These are phyloP conservation scores for Penicillium canescens DNA, from an alignment of 495 filamentous ascomycete species.

Conservation along the genomic window DNA sequence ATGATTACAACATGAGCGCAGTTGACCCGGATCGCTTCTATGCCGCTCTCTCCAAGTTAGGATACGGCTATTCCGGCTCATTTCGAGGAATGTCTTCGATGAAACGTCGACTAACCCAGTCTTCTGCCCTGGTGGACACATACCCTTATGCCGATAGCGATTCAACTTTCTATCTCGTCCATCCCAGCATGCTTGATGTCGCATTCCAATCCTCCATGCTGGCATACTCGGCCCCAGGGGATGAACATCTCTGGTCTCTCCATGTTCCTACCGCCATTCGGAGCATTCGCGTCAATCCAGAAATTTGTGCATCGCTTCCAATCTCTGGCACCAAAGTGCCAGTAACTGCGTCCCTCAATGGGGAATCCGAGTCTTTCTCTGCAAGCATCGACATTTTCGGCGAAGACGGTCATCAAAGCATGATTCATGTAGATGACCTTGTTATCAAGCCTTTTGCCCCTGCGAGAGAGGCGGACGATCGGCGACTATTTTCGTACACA, in stretches of 20 bases:
- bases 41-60: neutral
- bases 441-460: neutral
- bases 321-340: too few relatives aligned
- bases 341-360: neutral
- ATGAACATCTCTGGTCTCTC: constrained; percentile 16
- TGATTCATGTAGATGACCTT: neutral
- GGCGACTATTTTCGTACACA: neutral
- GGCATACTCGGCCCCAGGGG: constrained; percentile 45
- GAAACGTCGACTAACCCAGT: neutral
- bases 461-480: neutral
- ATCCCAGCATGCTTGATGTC: constrained; percentile 48
- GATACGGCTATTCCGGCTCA: neutral
- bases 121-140: neutral
- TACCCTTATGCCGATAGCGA: neutral
- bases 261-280: neutral
- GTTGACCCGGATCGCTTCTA: neutral
- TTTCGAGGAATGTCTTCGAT: neutral
- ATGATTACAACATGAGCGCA: neutral
- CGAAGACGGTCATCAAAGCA: neutral
- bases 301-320: too few relatives aligned
- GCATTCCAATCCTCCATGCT: constrained; percentile 48
- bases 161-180: constrained; percentile 33
- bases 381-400: neutral
- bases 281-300: neutral
- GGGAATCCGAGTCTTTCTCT: neutral